Base-by-base conservation (phyloP, 768 basidiomycete genomes). In the Tremella yokohamensis region DNA sequence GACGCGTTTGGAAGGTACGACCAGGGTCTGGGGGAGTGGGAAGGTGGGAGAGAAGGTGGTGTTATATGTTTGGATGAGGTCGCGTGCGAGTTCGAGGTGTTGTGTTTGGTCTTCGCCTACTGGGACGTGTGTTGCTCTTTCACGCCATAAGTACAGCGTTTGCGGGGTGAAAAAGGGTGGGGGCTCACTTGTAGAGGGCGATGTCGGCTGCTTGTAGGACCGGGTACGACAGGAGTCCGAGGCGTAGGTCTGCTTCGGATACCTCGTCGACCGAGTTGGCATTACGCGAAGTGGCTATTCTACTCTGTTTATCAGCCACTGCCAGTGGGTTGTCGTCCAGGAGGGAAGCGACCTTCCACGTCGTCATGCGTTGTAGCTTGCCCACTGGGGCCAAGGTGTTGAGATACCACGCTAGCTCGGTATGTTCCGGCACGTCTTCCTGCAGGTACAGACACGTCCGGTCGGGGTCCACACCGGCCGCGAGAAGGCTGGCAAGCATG, bases 91-190 rank as follows among this genome's bases (percentile, higher is more conserved):
- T 68, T 96, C 92, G 40, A 97, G 82, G 69, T 98, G 94, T 78
- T 98, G 94, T 19, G 84, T 84, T 71, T 97, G 94, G 74, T 98
- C 94, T 69, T 97, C 92, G 22, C 94, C 94, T 3, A 98, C 93
- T 0, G 94, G 94, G 0, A 98, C 88, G 73, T 92, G 88, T 0
- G 91, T 94, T 1, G 91, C 84, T 65, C 92, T 90, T 62, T 51
- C 57, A 22, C 15, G 11, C 20, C 39, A 8, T 45, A 29, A 12
- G 53, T 29, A n/a, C 18, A 8, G 29, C 19, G 3, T 38, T 2
- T 52, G 15, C 11, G 40, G n/a, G 37, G 12, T 39, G 29, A 57
- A 38, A 19, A 40, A n/a, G 20, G 16, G 62, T 2, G 57, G 40
- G 8, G 49, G 58, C 83, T 56, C 63, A 89, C 92, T 83, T 83